Conservation (phyloP, 2,329 filamentous ascomycete species). For the Nothopassalora personata region DNA sequence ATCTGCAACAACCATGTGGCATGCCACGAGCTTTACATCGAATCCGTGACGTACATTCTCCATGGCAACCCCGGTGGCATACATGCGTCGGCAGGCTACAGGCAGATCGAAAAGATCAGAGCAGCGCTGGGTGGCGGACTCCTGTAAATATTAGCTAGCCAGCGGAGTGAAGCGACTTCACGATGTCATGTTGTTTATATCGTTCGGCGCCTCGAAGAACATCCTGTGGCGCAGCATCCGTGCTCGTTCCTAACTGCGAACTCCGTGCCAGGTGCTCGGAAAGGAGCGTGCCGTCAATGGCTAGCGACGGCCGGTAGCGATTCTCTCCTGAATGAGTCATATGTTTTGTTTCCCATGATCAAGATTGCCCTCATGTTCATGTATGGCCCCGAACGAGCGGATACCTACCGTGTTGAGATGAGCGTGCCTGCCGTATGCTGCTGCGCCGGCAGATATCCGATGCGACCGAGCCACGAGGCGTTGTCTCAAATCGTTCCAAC, state of each 20-base stretch:
- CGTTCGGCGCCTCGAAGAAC: not conserved
- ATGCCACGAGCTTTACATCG: conserved; percentile 14
- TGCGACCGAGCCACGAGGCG: not conserved
- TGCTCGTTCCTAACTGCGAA: not conserved
- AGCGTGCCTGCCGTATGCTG: not conserved
- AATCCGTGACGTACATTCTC: conserved; percentile 14
- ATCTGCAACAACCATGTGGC: conserved; percentile 11
- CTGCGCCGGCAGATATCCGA: not conserved
- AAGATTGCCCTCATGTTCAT: not conserved
- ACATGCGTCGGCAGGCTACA: conserved; percentile 3
- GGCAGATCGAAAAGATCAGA: conserved; percentile 9
- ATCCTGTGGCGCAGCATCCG: not conserved
- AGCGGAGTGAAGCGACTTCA: not conserved
- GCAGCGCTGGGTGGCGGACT: not conserved
- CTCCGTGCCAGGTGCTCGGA: not conserved
- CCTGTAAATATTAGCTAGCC: not conserved
- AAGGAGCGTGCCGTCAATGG: not conserved
- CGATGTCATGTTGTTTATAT: not conserved
- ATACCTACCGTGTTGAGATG: not conserved
- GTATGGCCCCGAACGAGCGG: not conserved
- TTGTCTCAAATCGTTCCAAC: not conserved
- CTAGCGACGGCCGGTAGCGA: not conserved
- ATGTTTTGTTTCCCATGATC: not conserved
- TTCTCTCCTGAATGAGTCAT: not conserved
- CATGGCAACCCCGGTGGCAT: not conserved